Evolutionary conservation across 176 grass and related monocot genomes (phyloP).

Genomic region (Musa itinerans): DNA sequence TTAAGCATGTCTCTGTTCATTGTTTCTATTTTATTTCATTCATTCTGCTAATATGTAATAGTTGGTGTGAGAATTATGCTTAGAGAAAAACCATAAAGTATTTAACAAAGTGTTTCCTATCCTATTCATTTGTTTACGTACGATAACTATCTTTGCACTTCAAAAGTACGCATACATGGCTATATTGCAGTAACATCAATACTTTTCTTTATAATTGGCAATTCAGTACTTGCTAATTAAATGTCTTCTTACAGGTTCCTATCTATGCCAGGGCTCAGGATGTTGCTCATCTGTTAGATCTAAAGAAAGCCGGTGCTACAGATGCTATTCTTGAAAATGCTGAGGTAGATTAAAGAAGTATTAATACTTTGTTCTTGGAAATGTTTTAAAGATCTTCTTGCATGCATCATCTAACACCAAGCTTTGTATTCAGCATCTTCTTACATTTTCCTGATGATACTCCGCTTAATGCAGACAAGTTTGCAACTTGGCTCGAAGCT

Average conservation of each 20-base stretch:
- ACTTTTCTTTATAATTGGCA: neutral
- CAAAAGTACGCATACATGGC: no score
- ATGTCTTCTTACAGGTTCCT: constrained; percentile 41
- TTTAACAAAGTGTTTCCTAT: neutral
- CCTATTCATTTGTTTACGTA: no score
- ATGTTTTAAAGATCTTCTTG: neutral
- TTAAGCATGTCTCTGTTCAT: neutral
- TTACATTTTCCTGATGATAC: constrained; percentile 13
- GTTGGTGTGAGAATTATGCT: neutral
- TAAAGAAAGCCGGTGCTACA: constrained; percentile 86
- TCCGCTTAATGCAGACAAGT: constrained; percentile 51
- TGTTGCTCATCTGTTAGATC: constrained; percentile 67
- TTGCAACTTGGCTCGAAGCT: constrained; percentile 89
- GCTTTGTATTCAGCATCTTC: neutral
- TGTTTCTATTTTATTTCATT: neutral
- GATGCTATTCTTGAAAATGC: constrained; percentile 94
- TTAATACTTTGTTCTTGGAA: neutral
- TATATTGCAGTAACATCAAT: no score
- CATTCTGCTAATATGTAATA: neutral
- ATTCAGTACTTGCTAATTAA: neutral
- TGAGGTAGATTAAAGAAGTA: constrained; percentile 39
- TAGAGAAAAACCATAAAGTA: neutral
- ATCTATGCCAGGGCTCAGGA: constrained; percentile 73
- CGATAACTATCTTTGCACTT: no score
- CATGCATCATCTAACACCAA: neutral